Base-by-base conservation (phyloP, 352 stramenopile genomes). In the Albugo candida region DNA sequence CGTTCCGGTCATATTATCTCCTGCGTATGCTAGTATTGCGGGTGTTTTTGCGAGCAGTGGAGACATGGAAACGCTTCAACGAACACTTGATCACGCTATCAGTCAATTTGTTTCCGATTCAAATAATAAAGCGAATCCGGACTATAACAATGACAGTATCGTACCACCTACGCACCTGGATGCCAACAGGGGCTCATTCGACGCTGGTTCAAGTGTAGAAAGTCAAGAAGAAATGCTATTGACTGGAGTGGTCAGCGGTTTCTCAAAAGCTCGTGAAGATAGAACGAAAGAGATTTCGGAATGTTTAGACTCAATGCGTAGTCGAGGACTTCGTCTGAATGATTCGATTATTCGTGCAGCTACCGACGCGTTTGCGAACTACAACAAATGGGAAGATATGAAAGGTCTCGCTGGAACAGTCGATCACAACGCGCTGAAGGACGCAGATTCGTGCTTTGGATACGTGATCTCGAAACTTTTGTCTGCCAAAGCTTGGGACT, bases 401-500 rank as follows among this genome's bases (percentile, higher is more conserved):
- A 47, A 36, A 6, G 59, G 67, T 17, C 55, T 89, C 13, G 48
- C 71, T 19, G 59, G 60, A 13, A 65, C 61, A 37, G 18, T 89
- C 5, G 64, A 89, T 45, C 39, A 72, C 10, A 51, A 56, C 13
- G 45, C n/a, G 2, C 61, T 84, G 34, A 48, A 65, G 34, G 81
- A 76, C 18, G 47, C 74, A 2, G 67, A 86, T 21, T 17, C 78
- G 14, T 80, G 67, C 51, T 61, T 79, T 24, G 74, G 77, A 19
- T 68, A 85, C 56, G 80, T 74, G 10, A 66, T 85, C 19, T 87
- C 77, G 11, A 86, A 87, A 58, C 52, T 89, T 39, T 60, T 89
- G 5, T 69, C 83, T 11, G 74, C 60, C 3, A 37, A 65, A 34
- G 56, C 64, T 11, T 86, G 71, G 70, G 43, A 36, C 13, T 16